Percentiles rank a stretch among this genome's conserved stretches.
These are phyloP conservation scores for Penicillium roqueforti DNA, from an alignment of 495 filamentous ascomycete species.

Conservation along the genomic window DNA sequence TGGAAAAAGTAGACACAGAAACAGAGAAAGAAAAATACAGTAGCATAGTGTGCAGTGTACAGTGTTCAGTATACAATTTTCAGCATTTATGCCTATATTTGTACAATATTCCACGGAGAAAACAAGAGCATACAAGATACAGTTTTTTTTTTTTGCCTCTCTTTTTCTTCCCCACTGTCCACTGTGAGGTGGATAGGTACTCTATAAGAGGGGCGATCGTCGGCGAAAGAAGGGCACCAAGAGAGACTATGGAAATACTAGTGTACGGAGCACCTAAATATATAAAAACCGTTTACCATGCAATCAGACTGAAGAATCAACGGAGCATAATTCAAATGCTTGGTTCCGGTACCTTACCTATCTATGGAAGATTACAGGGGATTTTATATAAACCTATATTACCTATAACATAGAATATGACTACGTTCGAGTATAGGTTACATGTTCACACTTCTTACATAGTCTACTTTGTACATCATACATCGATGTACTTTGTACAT, in stretches of 20 bases:
- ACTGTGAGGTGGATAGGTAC: constrained; percentile 16
- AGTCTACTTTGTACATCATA: no score
- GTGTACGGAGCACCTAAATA: neutral
- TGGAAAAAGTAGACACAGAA: neutral
- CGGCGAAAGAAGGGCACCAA: constrained; percentile 15
- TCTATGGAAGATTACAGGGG: neutral
- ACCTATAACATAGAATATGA: no score
- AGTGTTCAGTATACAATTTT: constrained; percentile 10
- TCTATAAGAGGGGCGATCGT: constrained; percentile 29
- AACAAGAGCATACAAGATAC: constrained; percentile 15
- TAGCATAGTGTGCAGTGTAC: no score
- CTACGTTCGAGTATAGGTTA: no score
- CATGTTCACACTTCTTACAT: no score
- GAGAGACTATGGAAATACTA: no score
- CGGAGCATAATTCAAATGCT: constrained; percentile 11
- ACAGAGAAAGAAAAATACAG: constrained; percentile 9
- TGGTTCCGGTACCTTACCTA: neutral
- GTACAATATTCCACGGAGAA: constrained; percentile 2
- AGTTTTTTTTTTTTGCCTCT: constrained; percentile 18
- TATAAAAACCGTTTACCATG: constrained; percentile 5
- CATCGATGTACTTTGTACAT: no score
- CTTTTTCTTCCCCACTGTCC: constrained; percentile 21
- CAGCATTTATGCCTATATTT: constrained; percentile 3
- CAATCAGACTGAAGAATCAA: constrained; percentile 11
- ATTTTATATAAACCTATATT: neutral